Base-by-base conservation (phyloP, 805 yeast species). In the Brettanomyces custersianus region DNA sequence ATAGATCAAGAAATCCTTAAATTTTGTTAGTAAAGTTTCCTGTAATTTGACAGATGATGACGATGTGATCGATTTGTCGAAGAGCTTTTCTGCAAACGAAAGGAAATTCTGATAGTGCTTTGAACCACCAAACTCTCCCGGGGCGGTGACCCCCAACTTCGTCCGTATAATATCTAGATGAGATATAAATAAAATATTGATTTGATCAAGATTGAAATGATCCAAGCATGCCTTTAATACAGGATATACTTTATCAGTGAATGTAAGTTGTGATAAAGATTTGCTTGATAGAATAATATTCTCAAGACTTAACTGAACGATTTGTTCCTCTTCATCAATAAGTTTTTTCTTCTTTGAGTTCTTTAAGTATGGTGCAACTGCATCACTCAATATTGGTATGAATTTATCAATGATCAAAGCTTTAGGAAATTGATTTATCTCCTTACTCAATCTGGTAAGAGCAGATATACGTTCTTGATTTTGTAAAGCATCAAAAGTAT, bases 401-500 rank as follows among this genome's bases (percentile, higher is more conserved):
- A 90, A 70, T 51, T 90, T 90, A 46, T 78, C 77, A 51, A 67
- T 75, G 38, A 72, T 66, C 46, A 70, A 62, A 31, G 60, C 61
- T 26, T 64, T 64, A 3, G 90, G 87, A 48, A 80, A 81, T 45
- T 73, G 67, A 5, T 68, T 65, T 19, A 78, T 51, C 16, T 75
- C 59, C 4, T 60, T 59, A 17, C 72, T 56, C 36, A 90, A 63
- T 1, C 86, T 86, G 36, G 70, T 70, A 44, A 88, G 64, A 51
- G 86, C 86, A 1, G 74, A 63, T 18, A 72, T 54, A 47, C 80
- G 80, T 39, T 90, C 96, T 13, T 68, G 68, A 5, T 65, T 62
- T 2, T 78, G 61, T 46, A 82, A 80, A 1, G 95, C 82, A 8
- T 87, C 74, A 42, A 84, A 77, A 38, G 83, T 92, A 51, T 90